Evolutionary conservation across 495 filamentous ascomycete genomes (phyloP).

Genomic region (Clavariopsis aquatica): DNA sequence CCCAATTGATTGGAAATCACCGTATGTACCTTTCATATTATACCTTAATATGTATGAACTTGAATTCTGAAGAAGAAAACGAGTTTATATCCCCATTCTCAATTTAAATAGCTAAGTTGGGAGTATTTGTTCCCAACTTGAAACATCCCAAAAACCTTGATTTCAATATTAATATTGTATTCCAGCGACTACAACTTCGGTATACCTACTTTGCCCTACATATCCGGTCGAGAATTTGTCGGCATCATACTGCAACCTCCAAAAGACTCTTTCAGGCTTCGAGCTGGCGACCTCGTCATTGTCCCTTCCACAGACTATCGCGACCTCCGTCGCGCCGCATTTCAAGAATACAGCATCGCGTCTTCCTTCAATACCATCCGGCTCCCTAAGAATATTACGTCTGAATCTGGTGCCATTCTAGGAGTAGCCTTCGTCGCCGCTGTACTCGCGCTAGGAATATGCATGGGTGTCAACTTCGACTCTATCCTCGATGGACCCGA

Average conservation of each 20-base stretch:
- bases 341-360: slow-evolving; percentile 67
- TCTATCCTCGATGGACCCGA: too few relatives aligned
- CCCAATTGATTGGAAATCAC: slow-evolving; percentile 73
- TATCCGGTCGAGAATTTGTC: slow-evolving; percentile 65
- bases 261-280: slow-evolving; percentile 51
- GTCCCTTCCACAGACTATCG: slow-evolving; percentile 71
- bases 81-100: too few relatives aligned
- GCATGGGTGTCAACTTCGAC: slow-evolving; percentile 63
- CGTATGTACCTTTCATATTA: slow-evolving; percentile 49
- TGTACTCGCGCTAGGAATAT: slow-evolving; percentile 60
- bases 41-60: too few relatives aligned
- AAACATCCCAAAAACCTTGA: too few relatives aligned
- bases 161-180: too few relatives aligned
- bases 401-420: slow-evolving; percentile 43
- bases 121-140: too few relatives aligned
- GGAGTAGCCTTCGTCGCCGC: slow-evolving; percentile 58
- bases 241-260: slow-evolving; percentile 58
- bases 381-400: slow-evolving; percentile 46
- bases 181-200: slow-evolving; percentile 65
- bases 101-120: too few relatives aligned
- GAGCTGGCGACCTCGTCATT: slow-evolving; percentile 59
- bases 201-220: slow-evolving; percentile 64
- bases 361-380: slow-evolving; percentile 64
- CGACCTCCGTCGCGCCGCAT: slow-evolving; percentile 67
- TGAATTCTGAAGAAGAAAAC: too few relatives aligned